Evolutionary conservation across 306 rosid species (phyloP).

Genomic region (Sindora glabra): DNA sequence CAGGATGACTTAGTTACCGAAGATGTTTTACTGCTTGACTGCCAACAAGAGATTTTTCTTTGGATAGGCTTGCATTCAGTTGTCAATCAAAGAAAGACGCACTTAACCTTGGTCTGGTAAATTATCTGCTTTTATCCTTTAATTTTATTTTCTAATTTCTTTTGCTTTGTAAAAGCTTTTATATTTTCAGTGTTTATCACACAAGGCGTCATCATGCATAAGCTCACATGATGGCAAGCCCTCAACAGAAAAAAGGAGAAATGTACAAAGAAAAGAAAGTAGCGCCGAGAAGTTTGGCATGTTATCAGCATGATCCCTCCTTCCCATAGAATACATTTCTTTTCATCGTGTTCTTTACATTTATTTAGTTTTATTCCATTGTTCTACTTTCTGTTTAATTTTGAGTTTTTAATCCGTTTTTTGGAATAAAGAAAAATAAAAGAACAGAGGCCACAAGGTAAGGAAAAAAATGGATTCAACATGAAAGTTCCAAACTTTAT

Average conservation of each 20-base stretch:
- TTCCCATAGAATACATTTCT: too few species aligned
- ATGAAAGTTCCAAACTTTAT: too few species aligned
- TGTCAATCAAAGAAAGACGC: slow-evolving; percentile 80
- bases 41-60: slow-evolving; percentile 77
- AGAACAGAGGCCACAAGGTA: too few species aligned
- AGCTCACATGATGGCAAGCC: not conserved
- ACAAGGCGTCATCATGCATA: not conserved
- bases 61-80: slow-evolving; percentile 82
- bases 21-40: slow-evolving; percentile 76
- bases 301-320: not conserved
- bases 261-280: not conserved
- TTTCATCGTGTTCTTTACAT: too few species aligned
- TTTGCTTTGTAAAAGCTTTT: not conserved
- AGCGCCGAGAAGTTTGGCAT: not conserved
- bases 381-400: too few species aligned
- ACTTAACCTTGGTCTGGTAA: slow-evolving; percentile 68
- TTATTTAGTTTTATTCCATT: too few species aligned
- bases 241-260: too few species aligned
- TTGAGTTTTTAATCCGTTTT: too few species aligned
- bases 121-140: not conserved
- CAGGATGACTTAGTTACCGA: slow-evolving; percentile 93
- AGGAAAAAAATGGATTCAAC: too few species aligned
- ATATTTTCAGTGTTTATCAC: not conserved
- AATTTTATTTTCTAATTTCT: not conserved
- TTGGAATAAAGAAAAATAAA: too few species aligned